Conservation (phyloP, 148 eudicot genomes). For the Vaccinium darrowii region DNA sequence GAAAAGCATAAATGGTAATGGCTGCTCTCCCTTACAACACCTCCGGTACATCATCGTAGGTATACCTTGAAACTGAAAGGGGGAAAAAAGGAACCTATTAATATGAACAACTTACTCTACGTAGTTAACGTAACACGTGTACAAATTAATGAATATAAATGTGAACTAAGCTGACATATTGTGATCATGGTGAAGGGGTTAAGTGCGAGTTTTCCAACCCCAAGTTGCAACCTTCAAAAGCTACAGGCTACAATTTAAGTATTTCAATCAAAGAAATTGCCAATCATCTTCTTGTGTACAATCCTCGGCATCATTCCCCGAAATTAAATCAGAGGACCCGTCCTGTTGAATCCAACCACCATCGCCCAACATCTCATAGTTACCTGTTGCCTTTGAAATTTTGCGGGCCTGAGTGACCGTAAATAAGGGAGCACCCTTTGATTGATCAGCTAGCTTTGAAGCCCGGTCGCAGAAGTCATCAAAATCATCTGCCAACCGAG, state of each 20-base stretch:
- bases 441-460: slow-evolving; percentile 59
- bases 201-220: background rate
- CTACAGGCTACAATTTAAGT: background rate
- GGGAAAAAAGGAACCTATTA: background rate
- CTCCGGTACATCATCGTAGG: background rate
- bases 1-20: background rate
- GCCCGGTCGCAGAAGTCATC: slow-evolving; percentile 78
- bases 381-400: slow-evolving; percentile 29
- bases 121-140: background rate
- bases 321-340: slow-evolving; percentile 39
- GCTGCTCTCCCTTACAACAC: background rate
- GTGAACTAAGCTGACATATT: background rate
- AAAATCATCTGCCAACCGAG: slow-evolving; percentile 55
- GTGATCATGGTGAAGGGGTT: background rate
- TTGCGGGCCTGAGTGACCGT: slow-evolving; percentile 57
- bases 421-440: slow-evolving; percentile 82
- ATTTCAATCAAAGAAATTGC: slow-evolving; percentile 60
- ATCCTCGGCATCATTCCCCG: slow-evolving; percentile 30
- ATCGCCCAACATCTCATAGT: slow-evolving; percentile 18
- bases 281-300: slow-evolving; percentile 70
- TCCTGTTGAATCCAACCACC: slow-evolving; percentile 22
- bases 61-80: background rate
- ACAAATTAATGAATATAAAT: slow-evolving; percentile 10
- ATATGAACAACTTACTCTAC: background rate
- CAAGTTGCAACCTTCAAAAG: slow-evolving; percentile 1